Evolutionary conservation across 495 filamentous ascomycete species (phyloP), one percentile per base, ranked within the genome.

Genomic region (Aspergillus kassunensis): DNA sequence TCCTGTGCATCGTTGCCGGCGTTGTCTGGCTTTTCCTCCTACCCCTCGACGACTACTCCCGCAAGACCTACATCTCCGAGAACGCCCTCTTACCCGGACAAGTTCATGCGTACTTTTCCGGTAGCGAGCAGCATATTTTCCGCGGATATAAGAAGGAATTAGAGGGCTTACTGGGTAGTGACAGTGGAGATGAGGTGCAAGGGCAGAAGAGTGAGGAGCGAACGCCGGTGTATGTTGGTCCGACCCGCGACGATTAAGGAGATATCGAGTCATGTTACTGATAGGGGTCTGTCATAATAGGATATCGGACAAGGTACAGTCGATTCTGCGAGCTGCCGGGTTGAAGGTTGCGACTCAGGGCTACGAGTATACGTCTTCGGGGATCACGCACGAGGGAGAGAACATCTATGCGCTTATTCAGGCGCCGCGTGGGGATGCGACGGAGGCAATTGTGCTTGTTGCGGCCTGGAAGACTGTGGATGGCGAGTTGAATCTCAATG

Each of bases 341-440:
- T 72, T 97, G 39, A 96, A 95, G 63, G 84, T 87, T 33, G 90
- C 88, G 12, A 81, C 82, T 8, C 95, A 98, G 68, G 84, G 82
- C 49, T 98, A 93, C 71, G 72, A 82, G 35, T 96, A 93, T 55
- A 81, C 80, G 4, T 80, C 84, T 20, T 79, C 85, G 6, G 91
- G 92, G 1, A 79, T 84, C 54, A 80, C 75, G 12, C 84, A 88
- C 60, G 66, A 78, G 21, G 93, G 95, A 45, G 85, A 96, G 76
- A 98, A 98, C 70, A 78, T 90, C 29, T 98, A 98, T 69, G 90
- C 89, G 16, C 86, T 97, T 49, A 80, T 98, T n/a, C 90, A 95
- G 59, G 95, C 93, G 1, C 93, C 93, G 4, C 81, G 93, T 21
- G 91, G 93, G 24, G 93, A 98, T 74, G 93, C 95, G n/a, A 97